Base-by-base conservation (phyloP, 192 early-diverging fungal species). In the Coemansia sp. region DNA sequence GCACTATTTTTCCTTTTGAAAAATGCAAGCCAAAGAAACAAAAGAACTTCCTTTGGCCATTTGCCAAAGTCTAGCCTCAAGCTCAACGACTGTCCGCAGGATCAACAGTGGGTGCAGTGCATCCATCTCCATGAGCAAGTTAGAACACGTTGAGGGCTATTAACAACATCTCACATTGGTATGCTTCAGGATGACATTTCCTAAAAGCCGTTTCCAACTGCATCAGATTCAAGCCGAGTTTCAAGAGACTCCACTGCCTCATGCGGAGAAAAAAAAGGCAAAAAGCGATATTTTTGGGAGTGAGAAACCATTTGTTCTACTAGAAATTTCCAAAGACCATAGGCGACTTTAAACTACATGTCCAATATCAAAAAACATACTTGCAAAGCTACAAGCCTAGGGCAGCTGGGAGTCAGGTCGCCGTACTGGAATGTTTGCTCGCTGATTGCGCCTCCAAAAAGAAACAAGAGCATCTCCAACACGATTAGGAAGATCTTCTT, bases 371-470 rank as follows among this genome's bases (percentile, higher is more conserved):
- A 47, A 47, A 47, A 44, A 18, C 18, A 47, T 18, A 47, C 44
- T 18, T 47, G 53, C 13, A 7, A 32, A 56, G 13, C 27, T 50
- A 24, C 13, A 16, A 12, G 22, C 15, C 27, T 55, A 32, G 13
- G 52, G 15, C 29, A 32, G 15, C 9, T 18, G 44, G 11, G 24
- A n/a, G 29, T 64, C 20, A 16, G 56, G 12, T 1, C 62, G 69
- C 18, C 65, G 63, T 12, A 62, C 64, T 16, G 80, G 56, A 35
- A 83, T 78, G 59, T 83, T 67, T 1, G 89, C 75, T 29, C 78
- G 82, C 68, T 87, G 84, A 68, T 90, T 90, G 56, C 91, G 78
- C 65, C 81, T 82, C 87, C 87, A 90, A 62, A 93, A 93, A 8
- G 86, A 81, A 47, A 87, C 56, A n/a, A 93, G 62, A 5, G 76